Base-by-base conservation (phyloP, 257 asterid species). In the Scutellaria minor region DNA sequence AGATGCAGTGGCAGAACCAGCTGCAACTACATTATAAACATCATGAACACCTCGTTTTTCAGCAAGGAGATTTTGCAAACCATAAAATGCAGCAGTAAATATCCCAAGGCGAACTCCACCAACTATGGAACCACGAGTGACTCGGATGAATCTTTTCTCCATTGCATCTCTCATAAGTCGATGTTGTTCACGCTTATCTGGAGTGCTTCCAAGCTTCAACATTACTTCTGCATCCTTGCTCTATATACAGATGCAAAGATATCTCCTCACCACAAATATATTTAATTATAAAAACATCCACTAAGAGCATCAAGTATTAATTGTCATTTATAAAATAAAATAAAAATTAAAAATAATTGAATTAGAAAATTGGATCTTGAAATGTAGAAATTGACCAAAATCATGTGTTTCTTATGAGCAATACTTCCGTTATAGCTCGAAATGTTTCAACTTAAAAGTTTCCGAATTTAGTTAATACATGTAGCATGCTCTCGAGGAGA, bases 41-140 rank as follows among this genome's bases (percentile, higher is more conserved):
- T 95, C 99, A 78, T 87, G 89, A 41, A 90, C 88, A 20, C 98
- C 97, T 65, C 98, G 95, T 75, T 87, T 79, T 78, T 92, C 98
- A 57, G 93, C 96, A 80, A 92, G 83, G 68, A 92, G 73, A 79
- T 90, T 88, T 77, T 95, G 98, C 85, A 95, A 74, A 46, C 97
- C 90, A 57, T 76, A 95, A 78, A 95, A 95, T 68, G 88, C 82
- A 70, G 96, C 99, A 64, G 96, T 92, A 59, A 92, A 95, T 92
- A 91, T 87, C 66, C 99, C 99, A 71, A 95, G 97, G 68, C 99
- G 93, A 56, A 95, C 79, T 57, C 99, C 98, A 73, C 99, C 99
- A 60, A 95, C 87, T 74, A 95, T 85, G 27, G 99, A 95, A 71
- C 99, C 99, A 66, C 92, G 98, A 73, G 97, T 78, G 64, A 95